Evolutionary conservation across 1,284 basidiomycete species (phyloP).

Genomic region (Meira nashicola): DNA sequence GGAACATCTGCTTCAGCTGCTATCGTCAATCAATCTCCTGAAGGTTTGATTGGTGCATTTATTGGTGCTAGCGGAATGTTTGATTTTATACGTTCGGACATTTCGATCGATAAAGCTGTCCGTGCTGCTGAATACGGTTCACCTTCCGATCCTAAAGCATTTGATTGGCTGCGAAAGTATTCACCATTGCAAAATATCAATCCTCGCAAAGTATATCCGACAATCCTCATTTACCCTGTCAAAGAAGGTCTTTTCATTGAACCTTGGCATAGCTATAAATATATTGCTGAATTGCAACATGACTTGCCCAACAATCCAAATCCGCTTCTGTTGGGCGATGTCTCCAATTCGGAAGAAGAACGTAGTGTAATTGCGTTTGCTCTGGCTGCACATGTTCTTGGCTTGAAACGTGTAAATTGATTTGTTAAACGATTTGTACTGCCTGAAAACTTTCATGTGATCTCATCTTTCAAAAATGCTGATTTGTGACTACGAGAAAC

Average conservation of each 20-base stretch:
- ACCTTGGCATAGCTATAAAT: conserved; percentile 47
- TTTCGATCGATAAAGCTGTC: conserved; percentile 65
- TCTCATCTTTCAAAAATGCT: no score
- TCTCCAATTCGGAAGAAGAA: conserved; percentile 43
- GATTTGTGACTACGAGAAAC: no score
- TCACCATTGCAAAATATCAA: conserved; percentile 50
- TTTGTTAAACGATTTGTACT: no score
- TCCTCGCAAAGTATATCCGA: conserved; percentile 40
- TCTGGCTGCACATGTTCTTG: no score
- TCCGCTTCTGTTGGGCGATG: conserved; percentile 43
- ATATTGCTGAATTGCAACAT: conserved; percentile 50
- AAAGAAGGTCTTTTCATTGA: conserved; percentile 49
- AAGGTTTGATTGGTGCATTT: conserved; percentile 63
- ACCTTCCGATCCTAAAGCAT: conserved; percentile 54
- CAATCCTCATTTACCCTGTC: conserved; percentile 39
- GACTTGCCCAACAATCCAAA: conserved; percentile 40
- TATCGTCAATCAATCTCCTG: conserved; percentile 71
- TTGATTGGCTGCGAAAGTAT: conserved; percentile 43
- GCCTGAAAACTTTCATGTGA: no score
- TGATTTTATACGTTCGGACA: conserved; percentile 62
- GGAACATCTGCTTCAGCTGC: conserved; percentile 70
- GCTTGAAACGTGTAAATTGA: no score
- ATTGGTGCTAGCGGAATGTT: conserved; percentile 59
- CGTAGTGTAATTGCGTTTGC: no score
- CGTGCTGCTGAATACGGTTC: conserved; percentile 78